Evolutionary conservation across 2,329 filamentous ascomycete genomes (phyloP).

Genomic region (Sporothrix curviconia): DNA sequence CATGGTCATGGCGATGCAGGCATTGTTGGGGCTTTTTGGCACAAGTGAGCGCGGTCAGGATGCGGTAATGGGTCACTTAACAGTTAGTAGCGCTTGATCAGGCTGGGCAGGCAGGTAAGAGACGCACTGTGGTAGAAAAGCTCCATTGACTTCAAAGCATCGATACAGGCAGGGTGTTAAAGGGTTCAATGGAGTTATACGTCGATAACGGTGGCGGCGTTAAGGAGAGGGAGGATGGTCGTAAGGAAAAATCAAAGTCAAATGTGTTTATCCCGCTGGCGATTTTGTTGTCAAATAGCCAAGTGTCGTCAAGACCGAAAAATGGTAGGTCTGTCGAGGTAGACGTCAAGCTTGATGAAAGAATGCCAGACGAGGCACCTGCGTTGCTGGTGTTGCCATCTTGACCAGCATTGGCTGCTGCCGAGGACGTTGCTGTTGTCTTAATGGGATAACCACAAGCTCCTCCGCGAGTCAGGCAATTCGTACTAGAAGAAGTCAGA

Average conservation of each 20-base stretch:
- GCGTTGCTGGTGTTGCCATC: neutral
- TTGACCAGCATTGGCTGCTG: neutral
- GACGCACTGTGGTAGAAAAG: neutral
- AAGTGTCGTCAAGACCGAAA: neutral
- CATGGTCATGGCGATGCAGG: neutral
- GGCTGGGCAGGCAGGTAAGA: too few relatives aligned
- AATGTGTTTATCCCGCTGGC: neutral
- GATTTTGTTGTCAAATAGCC: neutral
- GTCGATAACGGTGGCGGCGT: neutral
- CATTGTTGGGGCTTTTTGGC: neutral
- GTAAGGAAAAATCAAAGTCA: neutral
- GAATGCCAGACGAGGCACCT: neutral
- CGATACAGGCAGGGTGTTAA: neutral
- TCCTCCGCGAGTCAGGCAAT: constrained; percentile 8
- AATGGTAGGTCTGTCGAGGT: neutral
- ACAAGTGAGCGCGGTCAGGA: neutral
- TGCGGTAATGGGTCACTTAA: constrained; percentile 6
- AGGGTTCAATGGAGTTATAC: neutral
- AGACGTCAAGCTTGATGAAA: neutral
- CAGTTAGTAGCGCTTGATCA: too few relatives aligned
- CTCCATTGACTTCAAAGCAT: constrained; percentile 3
- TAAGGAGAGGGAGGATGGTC: neutral
- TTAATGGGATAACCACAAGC: constrained; percentile 4
- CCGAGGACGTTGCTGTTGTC: neutral
- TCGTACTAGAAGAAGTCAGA: constrained; percentile 4